phyloP scores from a whole-genome alignment of 2,329 filamentous ascomycete species.

The Decorospora gaudefroyi region DNA sequence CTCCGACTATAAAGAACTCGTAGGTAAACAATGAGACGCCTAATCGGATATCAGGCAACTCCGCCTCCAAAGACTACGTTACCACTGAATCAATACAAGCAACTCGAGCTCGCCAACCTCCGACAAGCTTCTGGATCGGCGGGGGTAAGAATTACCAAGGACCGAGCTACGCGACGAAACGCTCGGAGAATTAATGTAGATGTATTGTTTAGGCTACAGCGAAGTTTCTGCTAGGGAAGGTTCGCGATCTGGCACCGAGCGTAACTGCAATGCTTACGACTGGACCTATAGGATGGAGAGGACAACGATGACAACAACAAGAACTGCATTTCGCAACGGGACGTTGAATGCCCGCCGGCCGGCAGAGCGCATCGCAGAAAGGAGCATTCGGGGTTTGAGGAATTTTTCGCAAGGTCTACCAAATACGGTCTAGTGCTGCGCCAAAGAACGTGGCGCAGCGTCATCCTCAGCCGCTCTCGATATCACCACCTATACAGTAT shows the following conservation, averaged over 20 bases:
- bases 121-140: constrained; percentile 13
- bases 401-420: constrained; percentile 33
- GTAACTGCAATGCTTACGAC: constrained; percentile 3
- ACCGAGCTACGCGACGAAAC: constrained; percentile 18
- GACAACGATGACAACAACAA: constrained; percentile 12
- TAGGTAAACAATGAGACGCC: constrained; percentile 3
- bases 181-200: constrained; percentile 14
- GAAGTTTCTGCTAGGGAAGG: constrained; percentile 16
- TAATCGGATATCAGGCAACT: constrained; percentile 20
- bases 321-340: constrained; percentile 17
- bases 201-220: constrained; percentile 1
- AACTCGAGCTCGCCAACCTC: too few relatives aligned
- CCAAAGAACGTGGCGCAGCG: constrained; percentile 15
- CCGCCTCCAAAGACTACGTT: constrained; percentile 32
- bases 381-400: constrained; percentile 10
- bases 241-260: constrained; percentile 19
- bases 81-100: constrained; percentile 14
- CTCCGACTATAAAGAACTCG: constrained; percentile 13
- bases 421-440: constrained; percentile 16
- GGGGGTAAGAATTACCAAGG: constrained; percentile 1
- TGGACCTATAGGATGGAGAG: constrained; percentile 20
- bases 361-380: constrained; percentile 15
- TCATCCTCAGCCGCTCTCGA: neutral
- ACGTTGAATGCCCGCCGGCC: constrained; percentile 11
- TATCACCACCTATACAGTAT: constrained; percentile 4